Percentiles rank a stretch among this genome's conserved stretches.
Evolutionary conservation across 1,284 basidiomycete species (phyloP).

Genomic region (Cryptococcus neoformans): DNA sequence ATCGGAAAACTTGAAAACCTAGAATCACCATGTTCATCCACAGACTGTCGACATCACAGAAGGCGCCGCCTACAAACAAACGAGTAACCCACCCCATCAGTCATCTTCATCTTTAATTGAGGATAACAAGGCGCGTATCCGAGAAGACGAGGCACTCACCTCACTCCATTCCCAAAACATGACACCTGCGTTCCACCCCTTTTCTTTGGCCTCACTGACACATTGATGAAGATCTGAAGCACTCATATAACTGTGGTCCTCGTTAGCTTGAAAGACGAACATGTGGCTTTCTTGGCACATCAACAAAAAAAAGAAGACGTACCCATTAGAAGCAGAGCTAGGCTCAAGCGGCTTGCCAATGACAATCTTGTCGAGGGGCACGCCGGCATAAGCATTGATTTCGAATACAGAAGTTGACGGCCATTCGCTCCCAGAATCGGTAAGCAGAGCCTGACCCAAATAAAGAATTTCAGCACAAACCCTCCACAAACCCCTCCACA

Average conservation of each 20-base stretch:
- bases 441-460: constrained; percentile 27
- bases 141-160: constrained; percentile 12
- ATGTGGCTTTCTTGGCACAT: neutral
- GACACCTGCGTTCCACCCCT: constrained; percentile 48
- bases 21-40: neutral
- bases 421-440: constrained; percentile 29
- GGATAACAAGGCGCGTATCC: neutral
- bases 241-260: constrained; percentile 30
- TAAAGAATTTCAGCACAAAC: neutral
- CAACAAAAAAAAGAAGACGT: constrained; percentile 3
- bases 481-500: neutral
- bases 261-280: neutral
- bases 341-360: constrained; percentile 46
- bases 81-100: neutral
- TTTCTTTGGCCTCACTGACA: constrained; percentile 31
- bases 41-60: constrained; percentile 18
- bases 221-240: constrained; percentile 26
- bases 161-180: constrained; percentile 50
- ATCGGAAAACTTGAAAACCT: too few relatives aligned
- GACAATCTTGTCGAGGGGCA: constrained; percentile 45
- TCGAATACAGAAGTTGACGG: constrained; percentile 41
- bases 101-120: neutral
- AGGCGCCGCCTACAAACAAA: constrained; percentile 8
- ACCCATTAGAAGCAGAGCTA: constrained; percentile 30
- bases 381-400: constrained; percentile 36